Base-by-base conservation (phyloP, 345 rosid genomes). In the Erodium maritimum region DNA sequence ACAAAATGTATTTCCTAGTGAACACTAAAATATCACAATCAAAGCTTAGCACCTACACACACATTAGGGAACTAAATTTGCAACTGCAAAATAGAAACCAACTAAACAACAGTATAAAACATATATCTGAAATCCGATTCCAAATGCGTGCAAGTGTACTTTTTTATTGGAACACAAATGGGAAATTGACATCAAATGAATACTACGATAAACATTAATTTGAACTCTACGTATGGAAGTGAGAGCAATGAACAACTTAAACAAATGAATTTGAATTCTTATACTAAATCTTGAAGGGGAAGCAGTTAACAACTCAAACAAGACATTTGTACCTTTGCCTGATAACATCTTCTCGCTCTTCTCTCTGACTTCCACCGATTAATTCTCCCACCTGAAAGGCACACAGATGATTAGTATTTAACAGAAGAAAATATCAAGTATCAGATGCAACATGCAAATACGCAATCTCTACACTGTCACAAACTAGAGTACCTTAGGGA, bases 321-420 rank as follows among this genome's bases (percentile, higher is more conserved):
- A 10, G 17, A 14, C 48, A 11, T 42, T 42, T 42, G 48, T 70
- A 88, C 98, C 96, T 91, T 56, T 79, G 64, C 61, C 60, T 63
- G 57, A 91, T 82, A 57, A 75, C 68, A 2, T 86, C 95, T 21
- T 64, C 70, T 1, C 96, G 90, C 59, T 88, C 98, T 76, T 91
- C 98, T 76, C 98, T 84, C 74, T 91, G 96, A 82, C 98, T 91
- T 69, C 98, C 98, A 21, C 98, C 98, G 64, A 88, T 84, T 67
- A 91, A 72, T 79, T 91, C 98, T 53, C 98, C 98, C 11, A 88
- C 98, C 98, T 91, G 59, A 50, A 57, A 52, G 18, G 29, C 52
- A 8, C 5, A 42, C 54, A 34, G 21, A 23, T 4, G 29, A 22
- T 5, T 3, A 48, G 20, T 10, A 48, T 19, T 37, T 17, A 24